Conservation (phyloP, 2,329 filamentous ascomycete species). For the Parastagonospora avenae region DNA sequence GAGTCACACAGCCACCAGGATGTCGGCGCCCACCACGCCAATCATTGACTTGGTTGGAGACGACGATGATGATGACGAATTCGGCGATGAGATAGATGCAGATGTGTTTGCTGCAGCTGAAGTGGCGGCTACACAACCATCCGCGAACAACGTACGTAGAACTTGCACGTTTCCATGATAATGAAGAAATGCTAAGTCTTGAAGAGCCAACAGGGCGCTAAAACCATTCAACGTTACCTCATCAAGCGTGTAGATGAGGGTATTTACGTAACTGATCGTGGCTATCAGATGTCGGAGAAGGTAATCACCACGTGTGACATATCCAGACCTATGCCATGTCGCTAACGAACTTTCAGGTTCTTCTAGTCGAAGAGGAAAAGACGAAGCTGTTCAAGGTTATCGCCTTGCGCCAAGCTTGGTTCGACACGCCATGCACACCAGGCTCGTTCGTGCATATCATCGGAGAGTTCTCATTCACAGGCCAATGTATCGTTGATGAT, state of each 20-base stretch:
- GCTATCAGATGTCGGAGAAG: slow-evolving; percentile 70
- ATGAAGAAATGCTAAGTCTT: slow-evolving; percentile 63
- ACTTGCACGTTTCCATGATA: slow-evolving; percentile 21
- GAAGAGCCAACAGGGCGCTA: slow-evolving; percentile 70
- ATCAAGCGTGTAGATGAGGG: slow-evolving; percentile 75
- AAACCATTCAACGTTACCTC: slow-evolving; percentile 84
- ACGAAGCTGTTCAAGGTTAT: slow-evolving; percentile 70
- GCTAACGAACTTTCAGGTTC: slow-evolving; percentile 60
- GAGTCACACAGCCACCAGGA: slow-evolving; percentile 1
- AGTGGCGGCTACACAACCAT: slow-evolving; percentile 72
- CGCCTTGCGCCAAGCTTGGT: slow-evolving; percentile 83
- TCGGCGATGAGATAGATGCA: slow-evolving; percentile 74
- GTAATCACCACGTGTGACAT: slow-evolving; percentile 52
- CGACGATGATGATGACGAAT: slow-evolving; percentile 66
- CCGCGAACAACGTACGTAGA: slow-evolving; percentile 60
- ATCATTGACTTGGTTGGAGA: slow-evolving; percentile 44
- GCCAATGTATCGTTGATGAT: slow-evolving; percentile 83
- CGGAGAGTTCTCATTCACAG: slow-evolving; percentile 71
- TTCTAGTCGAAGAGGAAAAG: slow-evolving; percentile 81
- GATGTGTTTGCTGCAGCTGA: slow-evolving; percentile 71
- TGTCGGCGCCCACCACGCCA: slow-evolving; percentile 9
- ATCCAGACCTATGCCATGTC: background rate
- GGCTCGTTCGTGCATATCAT: slow-evolving; percentile 86
- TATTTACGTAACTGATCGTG: slow-evolving; percentile 68
- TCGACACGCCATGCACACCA: slow-evolving; percentile 74